Evolutionary conservation across 306 rosid genomes (phyloP).

Genomic region (Senna siamea): DNA sequence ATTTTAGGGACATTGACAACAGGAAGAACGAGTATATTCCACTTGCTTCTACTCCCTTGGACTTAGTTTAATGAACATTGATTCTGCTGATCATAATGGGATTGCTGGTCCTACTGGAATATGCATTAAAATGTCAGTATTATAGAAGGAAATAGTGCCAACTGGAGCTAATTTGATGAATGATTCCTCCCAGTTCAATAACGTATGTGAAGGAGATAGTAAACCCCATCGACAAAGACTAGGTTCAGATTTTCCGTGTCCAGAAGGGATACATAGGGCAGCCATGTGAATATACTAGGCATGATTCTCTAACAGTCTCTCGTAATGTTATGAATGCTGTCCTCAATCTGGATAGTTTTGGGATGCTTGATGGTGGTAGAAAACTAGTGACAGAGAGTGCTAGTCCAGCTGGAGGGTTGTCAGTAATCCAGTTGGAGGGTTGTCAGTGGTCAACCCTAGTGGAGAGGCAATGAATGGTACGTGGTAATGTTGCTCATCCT

Average conservation of each 20-base stretch:
- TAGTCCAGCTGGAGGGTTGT: too few species aligned
- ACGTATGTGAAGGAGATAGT: background rate
- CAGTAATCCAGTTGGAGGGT: too few species aligned
- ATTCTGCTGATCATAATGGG: background rate
- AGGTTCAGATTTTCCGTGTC: background rate
- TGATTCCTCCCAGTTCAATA: too few species aligned
- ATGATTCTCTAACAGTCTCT: slow-evolving; percentile 10
- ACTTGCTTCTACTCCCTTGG: background rate
- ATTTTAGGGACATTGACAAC: background rate
- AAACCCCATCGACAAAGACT: background rate
- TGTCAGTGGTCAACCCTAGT: too few species aligned
- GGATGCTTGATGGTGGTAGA: too few species aligned
- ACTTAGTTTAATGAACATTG: background rate
- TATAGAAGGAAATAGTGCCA: background rate
- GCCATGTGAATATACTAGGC: background rate
- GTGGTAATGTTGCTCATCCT: too few species aligned
- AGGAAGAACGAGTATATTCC: background rate
- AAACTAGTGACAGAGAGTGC: too few species aligned
- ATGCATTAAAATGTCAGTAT: background rate
- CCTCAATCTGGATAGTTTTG: background rate
- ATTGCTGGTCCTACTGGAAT: background rate
- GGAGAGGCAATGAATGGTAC: too few species aligned
- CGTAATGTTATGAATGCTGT: background rate
- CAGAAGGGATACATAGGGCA: slow-evolving; percentile 21
- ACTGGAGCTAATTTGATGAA: background rate